Conservation (phyloP, 352 stramenopile species). For the Globisporangium paroecandrum region DNA sequence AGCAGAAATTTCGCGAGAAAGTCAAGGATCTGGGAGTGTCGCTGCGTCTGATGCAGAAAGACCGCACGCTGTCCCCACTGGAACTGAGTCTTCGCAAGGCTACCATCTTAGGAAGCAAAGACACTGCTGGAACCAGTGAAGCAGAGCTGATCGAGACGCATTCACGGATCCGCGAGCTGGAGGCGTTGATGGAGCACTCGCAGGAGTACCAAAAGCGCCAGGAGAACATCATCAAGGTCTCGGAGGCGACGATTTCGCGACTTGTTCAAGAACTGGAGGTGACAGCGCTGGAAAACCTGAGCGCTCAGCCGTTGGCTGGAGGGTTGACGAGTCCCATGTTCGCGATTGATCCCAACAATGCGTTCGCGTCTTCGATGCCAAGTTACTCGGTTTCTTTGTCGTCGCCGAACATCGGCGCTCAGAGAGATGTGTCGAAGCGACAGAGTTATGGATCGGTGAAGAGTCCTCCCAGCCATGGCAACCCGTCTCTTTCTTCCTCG, state of each 20-base stretch:
- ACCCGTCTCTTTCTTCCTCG: neutral
- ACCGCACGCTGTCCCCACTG: slow-evolving; percentile 52
- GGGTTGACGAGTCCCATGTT: neutral
- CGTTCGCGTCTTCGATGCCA: neutral
- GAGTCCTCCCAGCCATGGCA: neutral
- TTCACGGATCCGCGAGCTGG: slow-evolving; percentile 51
- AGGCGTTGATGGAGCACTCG: slow-evolving; percentile 49
- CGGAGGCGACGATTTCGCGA: slow-evolving; percentile 54
- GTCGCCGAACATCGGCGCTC: neutral
- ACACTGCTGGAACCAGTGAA: slow-evolving; percentile 37
- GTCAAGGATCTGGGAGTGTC: slow-evolving; percentile 73
- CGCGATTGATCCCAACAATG: neutral
- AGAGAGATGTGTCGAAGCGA: slow-evolving; percentile 1
- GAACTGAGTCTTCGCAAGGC: slow-evolving; percentile 64
- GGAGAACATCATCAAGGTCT: slow-evolving; percentile 61
- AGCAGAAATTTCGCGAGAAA: slow-evolving; percentile 69
- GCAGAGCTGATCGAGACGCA: slow-evolving; percentile 55
- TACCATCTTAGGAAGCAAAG: slow-evolving; percentile 48
- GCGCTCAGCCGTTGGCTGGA: slow-evolving; percentile 27
- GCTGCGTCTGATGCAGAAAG: slow-evolving; percentile 58
- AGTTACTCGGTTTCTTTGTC: neutral
- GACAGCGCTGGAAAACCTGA: slow-evolving; percentile 41
- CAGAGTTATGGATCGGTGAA: neutral
- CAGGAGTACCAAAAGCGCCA: slow-evolving; percentile 59
- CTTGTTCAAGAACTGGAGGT: slow-evolving; percentile 57